Conservation (phyloP, 2,329 filamentous ascomycete genomes). For the Nemania serpens region DNA sequence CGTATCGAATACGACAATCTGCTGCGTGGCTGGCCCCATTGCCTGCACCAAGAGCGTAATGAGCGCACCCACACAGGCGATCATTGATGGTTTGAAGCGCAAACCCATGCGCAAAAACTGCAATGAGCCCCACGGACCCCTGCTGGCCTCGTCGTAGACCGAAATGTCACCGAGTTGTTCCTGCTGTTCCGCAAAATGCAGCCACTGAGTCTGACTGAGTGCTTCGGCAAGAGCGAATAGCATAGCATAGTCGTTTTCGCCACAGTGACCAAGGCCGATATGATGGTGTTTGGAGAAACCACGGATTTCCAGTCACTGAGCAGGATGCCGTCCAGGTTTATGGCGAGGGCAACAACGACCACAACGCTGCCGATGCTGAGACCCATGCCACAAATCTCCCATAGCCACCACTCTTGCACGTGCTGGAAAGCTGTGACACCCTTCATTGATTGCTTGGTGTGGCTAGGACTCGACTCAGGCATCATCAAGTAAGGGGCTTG, state of each 20-base stretch:
- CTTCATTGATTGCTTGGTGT: no score
- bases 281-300: neutral
- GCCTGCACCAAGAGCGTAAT: neutral
- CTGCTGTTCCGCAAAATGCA: neutral
- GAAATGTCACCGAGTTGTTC: neutral
- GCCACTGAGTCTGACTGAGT: neutral
- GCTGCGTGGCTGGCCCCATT: neutral
- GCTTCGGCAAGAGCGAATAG: neutral
- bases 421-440: neutral
- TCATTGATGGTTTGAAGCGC: neutral
- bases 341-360: neutral
- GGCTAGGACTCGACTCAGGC: no score
- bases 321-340: neutral
- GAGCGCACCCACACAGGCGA: neutral
- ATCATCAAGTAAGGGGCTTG: no score
- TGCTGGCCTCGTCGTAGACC: neutral
- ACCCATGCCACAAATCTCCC: neutral
- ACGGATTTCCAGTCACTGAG: neutral
- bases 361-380: neutral
- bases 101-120: neutral
- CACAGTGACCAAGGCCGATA: neutral
- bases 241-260: neutral
- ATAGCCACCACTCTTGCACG: neutral
- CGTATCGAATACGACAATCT: neutral
- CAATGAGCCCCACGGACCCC: neutral